Evolutionary conservation across 2,329 filamentous ascomycete genomes (phyloP), one percentile per base, ranked within the genome.

Genomic region (Tolypocladium tundrense): DNA sequence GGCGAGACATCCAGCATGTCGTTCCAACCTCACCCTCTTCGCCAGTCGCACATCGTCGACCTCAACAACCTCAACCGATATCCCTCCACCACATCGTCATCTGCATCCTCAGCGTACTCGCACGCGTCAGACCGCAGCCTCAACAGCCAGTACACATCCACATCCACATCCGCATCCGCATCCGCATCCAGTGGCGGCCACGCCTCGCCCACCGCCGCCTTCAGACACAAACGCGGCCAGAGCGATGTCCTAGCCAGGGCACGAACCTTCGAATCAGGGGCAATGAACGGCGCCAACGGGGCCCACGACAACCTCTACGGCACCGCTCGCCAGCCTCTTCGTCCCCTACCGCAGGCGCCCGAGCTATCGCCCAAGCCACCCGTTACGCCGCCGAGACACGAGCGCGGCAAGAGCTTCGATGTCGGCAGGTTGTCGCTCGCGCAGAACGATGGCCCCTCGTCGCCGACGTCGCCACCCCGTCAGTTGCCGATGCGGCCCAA

Each of bases 301-400:
- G 70, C 73, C 60, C 78, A 83, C n/a, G 83, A 85, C 40, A 85
- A 83, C 64, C 78, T 87, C 61, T 92, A 91, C 68, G 84, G 83
- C 63, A 87, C 81, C 63, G 82, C 88, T 60, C 87, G 91, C 56
- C 88, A 89, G 67, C 91, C 90, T 27, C 77, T 96, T 60, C 85
- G 90, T 54, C 88, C 88, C 31, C 78, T 91, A 8, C 83, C 87
- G 4, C 88, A 89, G 68, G 77, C 82, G 1, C 87, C 88, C 3
- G 81, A 77, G 19, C 65, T 75, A 8, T 70, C 74, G 19, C 67
- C 75, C 16, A 70, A 75, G 51, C 70, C 79, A 35, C 70, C 77
- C 13, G 66, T 63, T 42, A 64, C 68, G 55, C 61, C 66, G 41
- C 64, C 67, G 35, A 62, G 74, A 41, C 78, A 81, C 65, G 79